Conservation (phyloP, 306 rosid genomes). For the Arachis stenosperma region DNA sequence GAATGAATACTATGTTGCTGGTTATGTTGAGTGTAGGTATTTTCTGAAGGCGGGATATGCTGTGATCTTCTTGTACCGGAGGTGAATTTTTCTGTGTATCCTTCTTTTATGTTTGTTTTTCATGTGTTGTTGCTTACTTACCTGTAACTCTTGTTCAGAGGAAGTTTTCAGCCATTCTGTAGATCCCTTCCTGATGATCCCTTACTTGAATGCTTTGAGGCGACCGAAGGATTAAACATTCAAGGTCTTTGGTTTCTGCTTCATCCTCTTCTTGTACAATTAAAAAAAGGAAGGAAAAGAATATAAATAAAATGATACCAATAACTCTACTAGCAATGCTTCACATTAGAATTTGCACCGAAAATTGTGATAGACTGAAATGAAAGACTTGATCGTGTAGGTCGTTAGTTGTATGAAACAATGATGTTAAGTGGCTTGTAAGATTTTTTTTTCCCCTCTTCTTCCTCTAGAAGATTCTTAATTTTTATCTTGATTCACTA, state of each 20-base stretch:
- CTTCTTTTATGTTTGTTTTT: not conserved
- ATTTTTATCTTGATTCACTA: slow-evolving; percentile 10
- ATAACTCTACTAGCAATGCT: not conserved
- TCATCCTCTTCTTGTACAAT: slow-evolving; percentile 8
- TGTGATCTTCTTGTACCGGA: slow-evolving; percentile 77
- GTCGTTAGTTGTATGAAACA: slow-evolving; percentile 7
- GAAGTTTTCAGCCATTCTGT: slow-evolving; percentile 91
- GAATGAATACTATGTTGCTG: not conserved
- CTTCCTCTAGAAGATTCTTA: slow-evolving; percentile 1
- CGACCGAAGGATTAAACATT: slow-evolving; percentile 51
- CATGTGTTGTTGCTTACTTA: slow-evolving; percentile 19
- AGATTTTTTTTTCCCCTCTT: not conserved
- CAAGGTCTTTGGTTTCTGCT: slow-evolving; percentile 55
- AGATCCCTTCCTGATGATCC: slow-evolving; percentile 90
- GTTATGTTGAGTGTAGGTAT: slow-evolving; percentile 53
- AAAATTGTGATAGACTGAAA: not conserved
- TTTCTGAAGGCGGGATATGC: slow-evolving; percentile 94
- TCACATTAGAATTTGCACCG: not conserved
- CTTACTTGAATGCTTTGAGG: slow-evolving; percentile 79
- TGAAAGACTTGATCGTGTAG: slow-evolving; percentile 17
- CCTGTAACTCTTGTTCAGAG: slow-evolving; percentile 52
- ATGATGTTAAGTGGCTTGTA: slow-evolving; percentile 20
- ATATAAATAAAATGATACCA: not conserved
- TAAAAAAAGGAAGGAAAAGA: not conserved
- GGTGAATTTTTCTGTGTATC: slow-evolving; percentile 46